Evolutionary conservation across 2,329 filamentous ascomycete genomes (phyloP).

Genomic region (Hortaea sp.): DNA sequence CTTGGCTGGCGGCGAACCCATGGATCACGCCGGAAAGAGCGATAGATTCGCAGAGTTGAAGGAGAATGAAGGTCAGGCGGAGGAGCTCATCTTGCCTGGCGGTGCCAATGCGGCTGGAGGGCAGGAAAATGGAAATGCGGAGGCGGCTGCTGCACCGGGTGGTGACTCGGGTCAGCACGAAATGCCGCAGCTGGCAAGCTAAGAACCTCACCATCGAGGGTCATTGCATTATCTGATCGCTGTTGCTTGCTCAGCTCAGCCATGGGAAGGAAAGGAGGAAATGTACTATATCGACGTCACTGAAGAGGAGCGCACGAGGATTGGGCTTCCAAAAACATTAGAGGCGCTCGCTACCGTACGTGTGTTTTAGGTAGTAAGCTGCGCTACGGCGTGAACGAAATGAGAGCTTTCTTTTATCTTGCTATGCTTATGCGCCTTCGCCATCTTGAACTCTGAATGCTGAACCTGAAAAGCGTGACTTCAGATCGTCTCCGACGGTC

Average conservation of each 20-base stretch:
- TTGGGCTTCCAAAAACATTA: too few species aligned
- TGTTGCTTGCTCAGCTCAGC: too few species aligned
- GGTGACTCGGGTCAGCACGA: conserved; percentile 1
- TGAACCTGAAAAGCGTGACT: neutral
- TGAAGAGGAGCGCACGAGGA: too few species aligned
- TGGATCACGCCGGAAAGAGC: conserved; percentile 10
- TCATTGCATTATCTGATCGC: too few species aligned
- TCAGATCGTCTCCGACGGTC: neutral
- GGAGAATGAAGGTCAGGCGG: conserved; percentile 15
- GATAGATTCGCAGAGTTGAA: conserved; percentile 19
- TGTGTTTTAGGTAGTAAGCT: too few species aligned
- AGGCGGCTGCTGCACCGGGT: conserved; percentile 1
- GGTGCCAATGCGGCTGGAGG: neutral
- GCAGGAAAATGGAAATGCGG: neutral
- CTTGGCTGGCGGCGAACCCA: conserved; percentile 10
- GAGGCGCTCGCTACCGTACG: too few species aligned
- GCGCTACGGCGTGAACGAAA: too few species aligned
- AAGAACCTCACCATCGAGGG: neutral
- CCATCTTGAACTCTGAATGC: neutral
- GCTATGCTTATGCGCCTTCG: too few species aligned
- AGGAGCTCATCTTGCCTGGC: conserved; percentile 26
- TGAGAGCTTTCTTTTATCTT: too few species aligned
- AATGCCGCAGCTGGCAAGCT: neutral
- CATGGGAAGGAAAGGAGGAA: too few species aligned
- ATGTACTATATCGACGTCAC: too few species aligned